A percentile compares a stretch with the other conserved stretches of the same genome.
These are phyloP conservation scores for Pichia nakasei DNA, from an alignment of 805 yeast genomes.

Conservation along the genomic window DNA sequence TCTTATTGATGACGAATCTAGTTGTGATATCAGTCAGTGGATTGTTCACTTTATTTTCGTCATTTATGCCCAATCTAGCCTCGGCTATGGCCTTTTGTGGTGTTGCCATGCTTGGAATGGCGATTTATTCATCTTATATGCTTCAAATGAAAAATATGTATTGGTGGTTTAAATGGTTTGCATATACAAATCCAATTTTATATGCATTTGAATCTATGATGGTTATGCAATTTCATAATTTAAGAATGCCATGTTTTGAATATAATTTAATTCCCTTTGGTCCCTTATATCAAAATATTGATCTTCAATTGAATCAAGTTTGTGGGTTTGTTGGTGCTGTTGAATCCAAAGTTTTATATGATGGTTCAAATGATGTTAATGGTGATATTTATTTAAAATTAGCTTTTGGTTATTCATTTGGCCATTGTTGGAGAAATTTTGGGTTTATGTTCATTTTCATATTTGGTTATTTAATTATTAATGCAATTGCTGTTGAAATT, in stretches of 20 bases:
- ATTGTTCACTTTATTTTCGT: constrained; percentile 46
- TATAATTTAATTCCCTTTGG: constrained; percentile 43
- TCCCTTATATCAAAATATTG: constrained; percentile 38
- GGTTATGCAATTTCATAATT: constrained; percentile 47
- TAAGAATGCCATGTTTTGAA: constrained; percentile 41
- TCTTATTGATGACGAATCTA: constrained; percentile 32
- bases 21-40: constrained; percentile 39
- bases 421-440: constrained; percentile 73
- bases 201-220: constrained; percentile 47
- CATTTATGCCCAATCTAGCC: constrained; percentile 39
- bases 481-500: constrained; percentile 24
- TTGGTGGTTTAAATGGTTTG: constrained; percentile 56
- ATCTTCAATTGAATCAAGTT: constrained; percentile 30
- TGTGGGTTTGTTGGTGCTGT: constrained; percentile 48
- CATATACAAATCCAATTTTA: constrained; percentile 39
- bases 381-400: constrained; percentile 42
- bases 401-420: constrained; percentile 42
- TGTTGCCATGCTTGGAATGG: constrained; percentile 38
- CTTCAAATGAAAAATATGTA: constrained; percentile 50
- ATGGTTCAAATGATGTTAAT: constrained; percentile 30
- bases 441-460: constrained; percentile 42
- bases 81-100: constrained; percentile 57
- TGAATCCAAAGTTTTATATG: constrained; percentile 14
- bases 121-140: constrained; percentile 58
- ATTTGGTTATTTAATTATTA: constrained; percentile 30